These are phyloP conservation scores for Didymellaceae sp. DNA, from an alignment of 2,329 filamentous ascomycete genomes.

Conservation along the genomic window DNA sequence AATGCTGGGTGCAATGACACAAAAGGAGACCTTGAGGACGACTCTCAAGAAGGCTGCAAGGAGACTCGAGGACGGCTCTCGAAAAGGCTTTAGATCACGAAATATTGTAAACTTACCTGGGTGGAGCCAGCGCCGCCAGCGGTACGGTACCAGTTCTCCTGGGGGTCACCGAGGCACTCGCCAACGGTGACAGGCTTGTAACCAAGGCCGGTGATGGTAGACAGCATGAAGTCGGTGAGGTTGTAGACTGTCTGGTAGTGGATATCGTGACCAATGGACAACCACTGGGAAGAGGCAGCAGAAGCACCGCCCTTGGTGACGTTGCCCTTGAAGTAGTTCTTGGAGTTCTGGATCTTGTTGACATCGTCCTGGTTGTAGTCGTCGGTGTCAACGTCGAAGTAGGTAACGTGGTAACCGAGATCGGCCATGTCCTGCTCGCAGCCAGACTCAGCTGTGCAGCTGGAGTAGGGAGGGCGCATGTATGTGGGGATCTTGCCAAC, in stretches of 20 bases:
- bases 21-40: slow-evolving; percentile 16
- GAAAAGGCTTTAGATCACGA: slow-evolving; percentile 7
- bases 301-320: slow-evolving; percentile 45
- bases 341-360: slow-evolving; percentile 58
- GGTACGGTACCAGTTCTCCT: slow-evolving; percentile 58
- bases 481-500: slow-evolving; percentile 64
- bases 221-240: slow-evolving; percentile 55
- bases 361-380: slow-evolving; percentile 65
- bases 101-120: slow-evolving; percentile 22
- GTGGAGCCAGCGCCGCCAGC: slow-evolving; percentile 34
- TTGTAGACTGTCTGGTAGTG: slow-evolving; percentile 54
- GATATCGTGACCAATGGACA: slow-evolving; percentile 63
- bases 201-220: slow-evolving; percentile 46
- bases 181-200: slow-evolving; percentile 57
- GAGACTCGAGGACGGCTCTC: slow-evolving; percentile 11
- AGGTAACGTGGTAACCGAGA: slow-evolving; percentile 66
- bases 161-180: slow-evolving; percentile 55
- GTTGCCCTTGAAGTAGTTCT: slow-evolving; percentile 59
- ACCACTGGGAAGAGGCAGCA: slow-evolving; percentile 46
- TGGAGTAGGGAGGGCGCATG: slow-evolving; percentile 58
- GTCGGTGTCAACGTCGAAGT: slow-evolving; percentile 66
- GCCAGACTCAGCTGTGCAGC: slow-evolving; percentile 51
- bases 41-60: slow-evolving; percentile 9
- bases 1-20: slow-evolving; percentile 17
- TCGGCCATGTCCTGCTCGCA: slow-evolving; percentile 51